These are phyloP conservation scores for Cystoisospora suis DNA, from an alignment of 169 alveolate species.

Conservation along the genomic window DNA sequence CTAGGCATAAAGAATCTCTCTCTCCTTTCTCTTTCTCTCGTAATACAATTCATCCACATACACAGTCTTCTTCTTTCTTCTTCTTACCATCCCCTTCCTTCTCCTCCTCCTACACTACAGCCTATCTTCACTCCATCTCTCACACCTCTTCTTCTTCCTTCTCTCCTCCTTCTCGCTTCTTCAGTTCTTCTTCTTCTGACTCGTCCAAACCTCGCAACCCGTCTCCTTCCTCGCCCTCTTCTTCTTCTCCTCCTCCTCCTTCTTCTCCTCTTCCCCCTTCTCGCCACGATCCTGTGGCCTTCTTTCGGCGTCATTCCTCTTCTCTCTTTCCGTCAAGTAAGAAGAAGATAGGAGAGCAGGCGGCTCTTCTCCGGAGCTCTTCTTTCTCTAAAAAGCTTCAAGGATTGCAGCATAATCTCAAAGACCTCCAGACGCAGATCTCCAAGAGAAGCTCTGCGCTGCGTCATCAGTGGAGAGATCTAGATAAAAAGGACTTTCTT, in stretches of 20 bases:
- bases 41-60: background rate
- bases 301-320: slow-evolving; percentile 24
- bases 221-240: background rate
- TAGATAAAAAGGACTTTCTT: background rate
- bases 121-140: background rate
- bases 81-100: background rate
- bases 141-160: background rate
- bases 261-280: background rate
- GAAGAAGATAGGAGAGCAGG: too few relatives aligned
- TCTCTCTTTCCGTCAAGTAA: too few relatives aligned
- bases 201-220: background rate
- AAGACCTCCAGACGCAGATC: too few relatives aligned
- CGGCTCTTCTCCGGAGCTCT: too few relatives aligned
- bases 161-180: background rate
- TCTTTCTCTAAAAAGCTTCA: too few relatives aligned
- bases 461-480: too few relatives aligned
- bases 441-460: too few relatives aligned
- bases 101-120: background rate
- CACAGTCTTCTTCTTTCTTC: background rate
- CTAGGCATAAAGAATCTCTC: background rate
- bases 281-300: background rate
- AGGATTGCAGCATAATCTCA: too few relatives aligned
- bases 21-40: background rate
- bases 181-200: background rate
- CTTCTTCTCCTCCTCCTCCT: background rate